These are phyloP conservation scores for Botrytis galanthina DNA, from an alignment of 2,329 filamentous ascomycete genomes.

Conservation along the genomic window DNA sequence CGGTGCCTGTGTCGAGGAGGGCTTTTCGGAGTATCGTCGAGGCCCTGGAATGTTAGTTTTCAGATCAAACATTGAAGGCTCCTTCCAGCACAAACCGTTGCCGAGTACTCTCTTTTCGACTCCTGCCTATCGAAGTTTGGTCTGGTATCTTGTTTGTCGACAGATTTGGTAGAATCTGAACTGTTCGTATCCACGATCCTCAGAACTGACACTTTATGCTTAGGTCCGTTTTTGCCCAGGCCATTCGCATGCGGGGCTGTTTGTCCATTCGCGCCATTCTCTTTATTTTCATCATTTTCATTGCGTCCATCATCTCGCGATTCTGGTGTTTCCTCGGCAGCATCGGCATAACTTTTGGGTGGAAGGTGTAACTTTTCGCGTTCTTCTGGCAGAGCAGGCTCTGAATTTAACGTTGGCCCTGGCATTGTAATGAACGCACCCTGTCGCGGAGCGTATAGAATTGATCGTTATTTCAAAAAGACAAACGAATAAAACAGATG, in stretches of 20 bases:
- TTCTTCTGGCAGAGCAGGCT: constrained; percentile 38
- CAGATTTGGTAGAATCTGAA: constrained; percentile 20
- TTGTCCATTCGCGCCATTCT: not conserved
- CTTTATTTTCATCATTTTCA: constrained; percentile 16
- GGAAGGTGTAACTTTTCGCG: constrained; percentile 38
- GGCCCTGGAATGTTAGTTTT: constrained; percentile 31
- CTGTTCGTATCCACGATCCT: constrained; percentile 33
- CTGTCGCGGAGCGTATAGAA: not conserved
- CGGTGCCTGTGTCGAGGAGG: constrained; percentile 32
- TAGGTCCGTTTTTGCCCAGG: not conserved
- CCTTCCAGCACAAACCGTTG: constrained; percentile 28
- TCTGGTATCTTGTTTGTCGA: constrained; percentile 23
- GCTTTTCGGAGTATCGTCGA: constrained; percentile 34
- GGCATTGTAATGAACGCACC: constrained; percentile 5
- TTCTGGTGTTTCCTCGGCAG: constrained; percentile 30
- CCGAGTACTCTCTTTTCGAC: constrained; percentile 34
- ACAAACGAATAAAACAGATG: not conserved
- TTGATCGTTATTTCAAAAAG: not conserved
- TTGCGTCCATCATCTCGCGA: constrained; percentile 19
- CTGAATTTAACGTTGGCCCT: constrained; percentile 25
- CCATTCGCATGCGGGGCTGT: constrained; percentile 19
- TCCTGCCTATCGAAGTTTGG: constrained; percentile 30
- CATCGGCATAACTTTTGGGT: constrained; percentile 44
- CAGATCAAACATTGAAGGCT: not conserved
- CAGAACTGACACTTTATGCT: constrained; percentile 31